phyloP scores from a whole-genome alignment of 192 early-diverging fungal genomes.

The Coemansia sp. region DNA sequence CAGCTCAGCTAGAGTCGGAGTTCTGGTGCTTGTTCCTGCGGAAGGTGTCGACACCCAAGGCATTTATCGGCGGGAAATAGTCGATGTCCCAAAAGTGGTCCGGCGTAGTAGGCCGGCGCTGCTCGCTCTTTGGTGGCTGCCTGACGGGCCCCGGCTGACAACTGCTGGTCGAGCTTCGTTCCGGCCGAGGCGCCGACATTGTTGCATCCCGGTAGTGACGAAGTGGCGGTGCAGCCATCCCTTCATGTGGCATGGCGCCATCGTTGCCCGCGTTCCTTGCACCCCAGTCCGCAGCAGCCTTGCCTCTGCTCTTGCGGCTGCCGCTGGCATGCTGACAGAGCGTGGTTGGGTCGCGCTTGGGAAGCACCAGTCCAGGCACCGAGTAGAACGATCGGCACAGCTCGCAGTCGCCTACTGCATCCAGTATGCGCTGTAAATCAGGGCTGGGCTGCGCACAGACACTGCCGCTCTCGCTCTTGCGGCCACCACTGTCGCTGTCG shows the following conservation, averaged over 20 bases:
- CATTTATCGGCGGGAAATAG: slow-evolving; percentile 45
- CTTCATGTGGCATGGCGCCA: neutral
- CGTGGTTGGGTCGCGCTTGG: slow-evolving; percentile 26
- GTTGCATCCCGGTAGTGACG: neutral
- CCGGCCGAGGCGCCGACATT: slow-evolving; percentile 2
- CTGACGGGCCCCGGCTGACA: neutral
- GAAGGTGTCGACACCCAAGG: slow-evolving; percentile 30
- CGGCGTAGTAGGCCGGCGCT: slow-evolving; percentile 31
- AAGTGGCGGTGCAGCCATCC: neutral
- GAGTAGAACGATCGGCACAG: slow-evolving; percentile 41
- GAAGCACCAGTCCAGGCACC: slow-evolving; percentile 41
- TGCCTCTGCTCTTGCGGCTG: slow-evolving; percentile 14
- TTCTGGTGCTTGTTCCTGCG: slow-evolving; percentile 8
- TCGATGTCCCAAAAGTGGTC: slow-evolving; percentile 52
- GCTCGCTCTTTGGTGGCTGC: slow-evolving; percentile 24
- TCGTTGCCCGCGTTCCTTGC: neutral
- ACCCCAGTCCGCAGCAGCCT: neutral
- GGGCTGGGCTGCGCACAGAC: slow-evolving; percentile 5
- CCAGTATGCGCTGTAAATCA: slow-evolving; percentile 26
- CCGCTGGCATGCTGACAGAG: slow-evolving; percentile 32
- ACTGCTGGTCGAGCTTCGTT: neutral
- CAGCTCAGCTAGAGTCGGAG: neutral
- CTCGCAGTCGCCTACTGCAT: slow-evolving; percentile 35
- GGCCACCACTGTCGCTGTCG: neutral
- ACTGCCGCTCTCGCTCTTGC: neutral